phyloP scores from a whole-genome alignment of 2,329 filamentous ascomycete species.

The Penicillium concentricum region DNA sequence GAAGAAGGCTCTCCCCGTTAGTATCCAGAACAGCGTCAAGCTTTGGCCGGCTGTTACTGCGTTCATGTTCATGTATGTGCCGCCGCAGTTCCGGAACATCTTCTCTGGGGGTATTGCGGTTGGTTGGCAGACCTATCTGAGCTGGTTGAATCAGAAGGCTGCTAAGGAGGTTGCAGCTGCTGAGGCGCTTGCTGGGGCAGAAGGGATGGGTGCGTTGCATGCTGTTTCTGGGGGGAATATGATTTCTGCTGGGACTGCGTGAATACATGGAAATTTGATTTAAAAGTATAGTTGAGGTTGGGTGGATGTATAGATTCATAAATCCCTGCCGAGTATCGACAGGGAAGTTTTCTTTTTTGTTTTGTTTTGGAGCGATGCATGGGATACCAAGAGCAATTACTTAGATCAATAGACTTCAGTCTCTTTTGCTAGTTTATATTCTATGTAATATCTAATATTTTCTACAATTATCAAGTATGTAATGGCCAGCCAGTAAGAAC shows the following conservation, averaged over 20 bases:
- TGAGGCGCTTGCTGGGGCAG: conserved; percentile 23
- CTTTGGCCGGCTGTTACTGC: conserved; percentile 86
- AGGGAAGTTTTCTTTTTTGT: not conserved
- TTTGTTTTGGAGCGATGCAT: conserved; percentile 13
- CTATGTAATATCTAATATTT: not conserved
- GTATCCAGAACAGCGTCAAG: conserved; percentile 76
- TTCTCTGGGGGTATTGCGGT: conserved; percentile 79
- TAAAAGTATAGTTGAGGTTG: not conserved
- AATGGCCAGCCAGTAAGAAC: conserved; percentile 8
- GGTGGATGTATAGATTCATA: conserved; percentile 12
- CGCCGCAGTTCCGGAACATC: conserved; percentile 73
- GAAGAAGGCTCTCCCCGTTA: conserved; percentile 71
- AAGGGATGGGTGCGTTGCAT: conserved; percentile 9
- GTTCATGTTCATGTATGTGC: conserved; percentile 81
- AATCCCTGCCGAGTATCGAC: conserved; percentile 2
- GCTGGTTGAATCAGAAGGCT: conserved; percentile 72
- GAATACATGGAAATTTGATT: not conserved
- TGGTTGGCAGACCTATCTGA: conserved; percentile 90
- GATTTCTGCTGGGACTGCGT: conserved; percentile 19
- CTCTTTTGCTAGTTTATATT: not conserved
- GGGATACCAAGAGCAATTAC: conserved; percentile 17
- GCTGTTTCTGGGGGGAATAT: conserved; percentile 15
- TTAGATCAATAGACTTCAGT: conserved; percentile 17
- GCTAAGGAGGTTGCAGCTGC: conserved; percentile 56
- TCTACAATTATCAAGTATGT: not conserved